phyloP scores from a whole-genome alignment of 257 asterid genomes.

The Plantago elongata region DNA sequence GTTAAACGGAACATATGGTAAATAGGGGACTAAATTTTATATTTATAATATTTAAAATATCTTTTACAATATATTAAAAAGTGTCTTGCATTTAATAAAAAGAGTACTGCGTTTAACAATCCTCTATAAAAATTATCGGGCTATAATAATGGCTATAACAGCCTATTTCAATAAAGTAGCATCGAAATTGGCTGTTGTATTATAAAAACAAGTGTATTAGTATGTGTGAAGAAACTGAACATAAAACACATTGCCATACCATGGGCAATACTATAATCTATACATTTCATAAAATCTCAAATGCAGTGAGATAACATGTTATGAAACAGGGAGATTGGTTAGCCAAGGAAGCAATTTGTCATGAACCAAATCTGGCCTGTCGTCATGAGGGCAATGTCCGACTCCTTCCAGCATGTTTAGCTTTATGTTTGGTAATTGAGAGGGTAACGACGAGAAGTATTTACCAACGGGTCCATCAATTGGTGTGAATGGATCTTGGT shows the following conservation, averaged over 20 bases:
- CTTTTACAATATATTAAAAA: too few relatives aligned
- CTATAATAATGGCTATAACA: too few relatives aligned
- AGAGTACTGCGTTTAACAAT: too few relatives aligned
- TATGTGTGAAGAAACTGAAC: too few relatives aligned
- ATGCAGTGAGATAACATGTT: constrained; percentile 1
- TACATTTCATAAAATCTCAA: neutral
- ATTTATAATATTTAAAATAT: too few relatives aligned
- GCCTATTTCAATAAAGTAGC: too few relatives aligned
- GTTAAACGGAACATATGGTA: too few relatives aligned
- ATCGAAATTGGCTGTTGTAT: too few relatives aligned
- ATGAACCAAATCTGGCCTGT: constrained; percentile 85
- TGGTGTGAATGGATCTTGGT: constrained; percentile 81
- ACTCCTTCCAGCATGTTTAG: constrained; percentile 72
- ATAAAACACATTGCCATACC: constrained; percentile 3
- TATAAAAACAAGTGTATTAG: too few relatives aligned
- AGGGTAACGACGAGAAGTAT: constrained; percentile 62
- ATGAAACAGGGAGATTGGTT: constrained; percentile 34
- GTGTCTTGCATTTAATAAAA: too few relatives aligned
- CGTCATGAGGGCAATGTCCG: constrained; percentile 98
- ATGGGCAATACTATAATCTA: constrained; percentile 9
- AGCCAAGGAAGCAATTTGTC: constrained; percentile 86
- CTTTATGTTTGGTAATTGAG: constrained; percentile 38
- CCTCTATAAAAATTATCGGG: too few relatives aligned
- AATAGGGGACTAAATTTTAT: too few relatives aligned
- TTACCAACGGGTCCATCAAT: constrained; percentile 93